These are phyloP conservation scores for Helotiales sp. DNA, from an alignment of 2,329 filamentous ascomycete genomes.

Conservation along the genomic window DNA sequence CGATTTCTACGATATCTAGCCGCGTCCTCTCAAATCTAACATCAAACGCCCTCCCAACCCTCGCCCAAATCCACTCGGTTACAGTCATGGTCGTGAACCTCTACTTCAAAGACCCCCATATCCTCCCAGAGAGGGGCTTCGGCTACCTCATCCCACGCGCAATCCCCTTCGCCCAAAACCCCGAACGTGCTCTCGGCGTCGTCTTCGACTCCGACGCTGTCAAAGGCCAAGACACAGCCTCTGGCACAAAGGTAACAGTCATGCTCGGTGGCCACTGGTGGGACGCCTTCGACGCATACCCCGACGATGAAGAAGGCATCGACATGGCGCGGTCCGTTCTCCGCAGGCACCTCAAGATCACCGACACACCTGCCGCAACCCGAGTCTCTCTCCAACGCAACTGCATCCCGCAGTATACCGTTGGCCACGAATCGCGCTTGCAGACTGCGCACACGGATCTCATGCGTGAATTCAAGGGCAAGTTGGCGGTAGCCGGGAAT, in stretches of 20 bases:
- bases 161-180: conserved; percentile 72
- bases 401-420: conserved; percentile 89
- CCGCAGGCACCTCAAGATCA: conserved; percentile 74
- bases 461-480: conserved; percentile 40
- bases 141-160: conserved; percentile 89
- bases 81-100: conserved; percentile 93
- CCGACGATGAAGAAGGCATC: conserved; percentile 68
- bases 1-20: conserved; percentile 64
- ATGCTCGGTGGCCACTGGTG: conserved; percentile 96
- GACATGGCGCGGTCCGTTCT: conserved; percentile 73
- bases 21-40: conserved; percentile 33
- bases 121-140: conserved; percentile 74
- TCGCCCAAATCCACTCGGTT: conserved; percentile 65
- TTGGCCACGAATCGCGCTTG: conserved; percentile 64
- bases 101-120: conserved; percentile 70
- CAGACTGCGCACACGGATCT: conserved; percentile 40
- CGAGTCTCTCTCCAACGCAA: conserved; percentile 66
- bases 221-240: conserved; percentile 56
- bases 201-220: conserved; percentile 75
- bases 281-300: conserved; percentile 66
- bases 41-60: conserved; percentile 49
- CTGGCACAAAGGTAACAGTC: conserved; percentile 86
- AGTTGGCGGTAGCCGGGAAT: conserved; percentile 51
- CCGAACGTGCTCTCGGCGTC: conserved; percentile 84
- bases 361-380: conserved; percentile 62